Evolutionary conservation across 2,329 filamentous ascomycete species (phyloP).

Genomic region (Tolypocladium album): DNA sequence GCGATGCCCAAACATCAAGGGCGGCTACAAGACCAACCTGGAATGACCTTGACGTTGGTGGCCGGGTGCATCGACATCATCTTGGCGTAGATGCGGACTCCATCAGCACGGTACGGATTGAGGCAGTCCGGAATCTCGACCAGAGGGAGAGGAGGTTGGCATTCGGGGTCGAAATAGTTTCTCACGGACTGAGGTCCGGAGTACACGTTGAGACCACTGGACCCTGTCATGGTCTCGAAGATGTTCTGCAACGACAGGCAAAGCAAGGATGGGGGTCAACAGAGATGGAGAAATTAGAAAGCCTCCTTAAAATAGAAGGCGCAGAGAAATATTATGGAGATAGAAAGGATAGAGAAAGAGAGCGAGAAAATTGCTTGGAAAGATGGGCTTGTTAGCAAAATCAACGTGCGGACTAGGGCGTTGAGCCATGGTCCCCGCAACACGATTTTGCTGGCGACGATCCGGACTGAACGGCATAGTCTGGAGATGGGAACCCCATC

Average conservation of each 20-base stretch:
- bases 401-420: neutral
- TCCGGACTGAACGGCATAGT: neutral
- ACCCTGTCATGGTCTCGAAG: constrained; percentile 11
- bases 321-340: neutral
- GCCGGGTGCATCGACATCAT: constrained; percentile 53
- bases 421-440: neutral
- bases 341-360: neutral
- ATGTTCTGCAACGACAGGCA: neutral
- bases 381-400: too few relatives aligned
- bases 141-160: constrained; percentile 43
- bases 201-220: constrained; percentile 37
- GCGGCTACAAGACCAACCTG: constrained; percentile 12
- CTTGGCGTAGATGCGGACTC: constrained; percentile 52
- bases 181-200: constrained; percentile 42
- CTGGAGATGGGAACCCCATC: neutral
- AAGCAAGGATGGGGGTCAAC: neutral
- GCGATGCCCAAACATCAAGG: neutral
- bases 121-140: constrained; percentile 46
- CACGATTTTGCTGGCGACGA: neutral
- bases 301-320: neutral
- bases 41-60: constrained; percentile 52
- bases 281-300: neutral
- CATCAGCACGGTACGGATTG: constrained; percentile 45
- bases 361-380: neutral
- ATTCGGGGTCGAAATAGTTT: constrained; percentile 49